A percentile compares a stretch with the other conserved stretches of the same genome.
Conservation (phyloP, 768 basidiomycete genomes). For the Psilocybe sp. region DNA sequence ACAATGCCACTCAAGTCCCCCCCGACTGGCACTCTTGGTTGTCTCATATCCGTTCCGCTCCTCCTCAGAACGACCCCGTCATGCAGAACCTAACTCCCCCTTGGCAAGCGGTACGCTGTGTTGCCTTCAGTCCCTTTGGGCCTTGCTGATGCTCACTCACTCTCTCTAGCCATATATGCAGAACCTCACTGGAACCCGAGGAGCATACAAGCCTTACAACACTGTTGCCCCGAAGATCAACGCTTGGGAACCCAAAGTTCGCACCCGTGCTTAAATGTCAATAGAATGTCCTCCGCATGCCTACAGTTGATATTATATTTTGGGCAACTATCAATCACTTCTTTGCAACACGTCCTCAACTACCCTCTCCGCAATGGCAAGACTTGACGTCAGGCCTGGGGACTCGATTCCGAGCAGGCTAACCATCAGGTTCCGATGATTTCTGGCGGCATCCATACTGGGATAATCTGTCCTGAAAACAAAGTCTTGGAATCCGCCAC, state of each 20-base stretch:
- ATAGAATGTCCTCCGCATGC: neutral
- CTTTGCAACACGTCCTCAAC: conserved; percentile 53
- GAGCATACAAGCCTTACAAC: conserved; percentile 87
- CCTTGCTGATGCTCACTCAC: neutral
- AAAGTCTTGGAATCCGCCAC: conserved; percentile 83
- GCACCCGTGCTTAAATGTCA: conserved; percentile 38
- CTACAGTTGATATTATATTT: neutral
- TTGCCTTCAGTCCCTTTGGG: neutral
- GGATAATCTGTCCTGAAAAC: conserved; percentile 65
- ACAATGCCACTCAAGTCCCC: conserved; percentile 90
- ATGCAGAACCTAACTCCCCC: conserved; percentile 67
- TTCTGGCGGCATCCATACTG: conserved; percentile 22
- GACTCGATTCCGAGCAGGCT: conserved; percentile 89
- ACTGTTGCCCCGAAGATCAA: conserved; percentile 80
- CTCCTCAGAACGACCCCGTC: conserved; percentile 73
- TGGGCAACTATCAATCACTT: neutral
- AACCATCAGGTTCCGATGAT: conserved; percentile 54
- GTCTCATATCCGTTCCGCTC: conserved; percentile 79
- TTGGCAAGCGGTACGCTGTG: conserved; percentile 75
- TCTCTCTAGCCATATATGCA: conserved; percentile 70
- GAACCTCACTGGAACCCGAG: conserved; percentile 91
- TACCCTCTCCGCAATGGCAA: conserved; percentile 85
- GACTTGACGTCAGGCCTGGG: conserved; percentile 83
- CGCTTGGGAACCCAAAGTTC: conserved; percentile 79
- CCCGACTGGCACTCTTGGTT: conserved; percentile 98